Percentiles rank a stretch among this genome's conserved stretches.
Evolutionary conservation across 345 rosid species (phyloP).

Genomic region (Stellera chamaejasme): DNA sequence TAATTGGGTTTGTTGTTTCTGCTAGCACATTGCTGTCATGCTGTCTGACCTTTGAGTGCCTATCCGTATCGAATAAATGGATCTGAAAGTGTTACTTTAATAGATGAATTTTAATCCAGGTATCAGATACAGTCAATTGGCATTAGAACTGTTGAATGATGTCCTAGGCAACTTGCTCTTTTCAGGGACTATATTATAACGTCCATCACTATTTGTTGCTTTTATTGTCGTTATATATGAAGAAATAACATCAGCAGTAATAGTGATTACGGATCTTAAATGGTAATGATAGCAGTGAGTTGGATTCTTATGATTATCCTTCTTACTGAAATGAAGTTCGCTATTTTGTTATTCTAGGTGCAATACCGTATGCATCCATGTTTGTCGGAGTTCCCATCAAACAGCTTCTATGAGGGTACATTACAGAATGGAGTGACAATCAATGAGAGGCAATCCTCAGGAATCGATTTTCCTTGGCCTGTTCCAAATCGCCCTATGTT

Average conservation of each 20-base stretch:
- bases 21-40: too few species aligned
- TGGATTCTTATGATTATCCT: too few species aligned
- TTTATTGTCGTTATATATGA: background rate
- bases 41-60: too few species aligned
- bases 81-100: too few species aligned
- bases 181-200: too few species aligned
- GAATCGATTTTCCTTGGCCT: constrained; percentile 99
- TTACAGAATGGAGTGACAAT: constrained; percentile 98
- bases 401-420: constrained; percentile 97
- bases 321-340: constrained; percentile 5
- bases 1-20: too few species aligned
- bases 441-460: constrained; percentile 88
- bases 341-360: constrained; percentile 42
- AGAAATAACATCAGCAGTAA: background rate
- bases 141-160: too few species aligned
- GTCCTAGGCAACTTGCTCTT: too few species aligned
- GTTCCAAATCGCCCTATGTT: constrained; percentile 98
- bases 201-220: background rate
- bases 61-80: too few species aligned
- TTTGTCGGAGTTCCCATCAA: constrained; percentile 96
- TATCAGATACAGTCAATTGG: too few species aligned
- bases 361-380: constrained; percentile 99
- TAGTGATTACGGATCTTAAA: background rate
- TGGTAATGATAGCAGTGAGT: background rate
- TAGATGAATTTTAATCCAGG: too few species aligned